phyloP scores from a whole-genome alignment of 2,329 filamentous ascomycete species.

The Claviceps sp. region DNA sequence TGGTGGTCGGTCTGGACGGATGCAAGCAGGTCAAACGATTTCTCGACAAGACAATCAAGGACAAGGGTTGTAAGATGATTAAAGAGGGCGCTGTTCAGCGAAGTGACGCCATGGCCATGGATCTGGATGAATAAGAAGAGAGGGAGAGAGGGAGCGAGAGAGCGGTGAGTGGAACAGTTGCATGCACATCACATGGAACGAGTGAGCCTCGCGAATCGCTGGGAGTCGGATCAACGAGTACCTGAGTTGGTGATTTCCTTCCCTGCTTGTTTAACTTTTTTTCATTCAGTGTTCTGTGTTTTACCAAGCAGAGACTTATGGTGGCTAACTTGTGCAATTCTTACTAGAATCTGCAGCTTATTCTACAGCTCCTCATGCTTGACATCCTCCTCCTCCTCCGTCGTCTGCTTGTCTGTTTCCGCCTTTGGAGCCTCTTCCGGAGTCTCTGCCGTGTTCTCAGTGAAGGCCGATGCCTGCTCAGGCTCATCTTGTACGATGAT shows the following conservation, averaged over 20 bases:
- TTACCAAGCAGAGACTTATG: background rate
- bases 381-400: constrained; percentile 15
- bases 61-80: constrained; percentile 53
- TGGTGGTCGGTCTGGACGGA: constrained; percentile 82
- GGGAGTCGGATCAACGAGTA: too few relatives aligned
- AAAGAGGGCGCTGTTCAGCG: constrained; percentile 38
- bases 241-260: background rate
- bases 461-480: constrained; percentile 14
- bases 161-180: background rate
- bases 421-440: constrained; percentile 14
- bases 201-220: background rate
- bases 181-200: background rate
- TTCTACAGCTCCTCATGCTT: constrained; percentile 37
- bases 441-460: background rate
- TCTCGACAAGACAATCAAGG: constrained; percentile 66
- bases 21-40: constrained; percentile 76
- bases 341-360: background rate
- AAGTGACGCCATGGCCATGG: constrained; percentile 36
- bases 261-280: background rate
- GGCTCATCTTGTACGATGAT: constrained; percentile 26
- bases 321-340: background rate
- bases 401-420: constrained; percentile 5
- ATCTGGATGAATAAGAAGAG: constrained; percentile 26
- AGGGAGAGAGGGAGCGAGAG: background rate
- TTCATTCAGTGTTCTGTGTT: too few relatives aligned